phyloP scores from a whole-genome alignment of 257 asterid genomes.

The Salvia splendens region DNA sequence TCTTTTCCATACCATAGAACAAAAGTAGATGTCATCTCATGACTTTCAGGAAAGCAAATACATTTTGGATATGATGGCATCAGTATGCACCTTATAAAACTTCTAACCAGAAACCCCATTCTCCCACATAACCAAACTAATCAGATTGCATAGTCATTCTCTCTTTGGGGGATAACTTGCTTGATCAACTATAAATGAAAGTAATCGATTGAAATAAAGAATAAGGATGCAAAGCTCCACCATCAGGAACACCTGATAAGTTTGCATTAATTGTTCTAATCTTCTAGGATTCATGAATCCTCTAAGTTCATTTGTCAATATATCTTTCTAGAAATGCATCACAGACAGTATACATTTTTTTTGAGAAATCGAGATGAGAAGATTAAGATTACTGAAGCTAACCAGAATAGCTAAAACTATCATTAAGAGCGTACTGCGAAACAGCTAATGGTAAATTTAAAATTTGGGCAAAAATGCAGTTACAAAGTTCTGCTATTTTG shows the following conservation, averaged over 20 bases:
- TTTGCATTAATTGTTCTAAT: conserved; percentile 5
- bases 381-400: conserved; percentile 3
- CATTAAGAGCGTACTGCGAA: conserved; percentile 15
- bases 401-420: conserved; percentile 7
- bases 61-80: conserved; percentile 15
- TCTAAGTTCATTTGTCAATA: conserved; percentile 14
- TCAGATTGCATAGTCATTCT: conserved; percentile 21
- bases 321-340: conserved; percentile 19
- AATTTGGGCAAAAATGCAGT: conserved; percentile 15
- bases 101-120: conserved; percentile 1
- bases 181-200: conserved; percentile 29
- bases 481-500: conserved; percentile 11
- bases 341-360: background rate
- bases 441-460: conserved; percentile 21
- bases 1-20: conserved; percentile 2
- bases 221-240: conserved; percentile 8
- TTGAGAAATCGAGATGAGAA: background rate
- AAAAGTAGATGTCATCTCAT: conserved; percentile 21
- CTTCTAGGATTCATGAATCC: conserved; percentile 16
- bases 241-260: conserved; percentile 29
- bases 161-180: conserved; percentile 21
- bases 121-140: conserved; percentile 21
- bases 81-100: conserved; percentile 20
- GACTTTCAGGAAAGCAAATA: conserved; percentile 11
- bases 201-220: conserved; percentile 16